Conservation (phyloP, 2,329 filamentous ascomycete species). For the Xylaria sp. region DNA sequence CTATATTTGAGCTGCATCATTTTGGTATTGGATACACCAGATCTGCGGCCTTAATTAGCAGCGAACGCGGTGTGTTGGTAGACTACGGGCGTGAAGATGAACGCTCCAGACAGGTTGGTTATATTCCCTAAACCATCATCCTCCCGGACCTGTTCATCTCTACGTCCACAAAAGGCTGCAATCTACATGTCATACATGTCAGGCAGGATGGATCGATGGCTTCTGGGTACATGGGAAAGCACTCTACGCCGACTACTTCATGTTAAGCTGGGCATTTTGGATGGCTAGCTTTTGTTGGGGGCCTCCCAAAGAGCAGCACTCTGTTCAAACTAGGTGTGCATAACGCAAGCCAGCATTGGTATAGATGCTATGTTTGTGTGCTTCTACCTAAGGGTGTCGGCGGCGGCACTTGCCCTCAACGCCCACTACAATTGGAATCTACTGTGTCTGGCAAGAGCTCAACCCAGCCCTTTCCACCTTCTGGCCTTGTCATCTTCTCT, state of each 20-base stretch:
- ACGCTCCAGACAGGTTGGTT: constrained; percentile 67
- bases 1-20: not conserved
- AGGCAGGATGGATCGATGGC: not conserved
- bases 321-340: not conserved
- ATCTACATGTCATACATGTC: not conserved
- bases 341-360: not conserved
- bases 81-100: constrained; percentile 56
- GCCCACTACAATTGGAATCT: not conserved
- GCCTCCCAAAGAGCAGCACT: too few species aligned
- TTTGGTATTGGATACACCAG: not conserved
- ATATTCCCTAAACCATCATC: not conserved
- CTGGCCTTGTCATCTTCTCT: not conserved
- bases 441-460: constrained; percentile 3
- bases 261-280: not conserved
- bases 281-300: not conserved
- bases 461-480: not conserved
- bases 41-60: too few species aligned
- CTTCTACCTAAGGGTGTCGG: not conserved
- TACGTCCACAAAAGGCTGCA: not conserved
- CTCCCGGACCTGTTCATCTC: not conserved
- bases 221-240: not conserved
- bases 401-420: not conserved
- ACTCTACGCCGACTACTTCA: not conserved
- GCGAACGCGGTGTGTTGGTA: not conserved
- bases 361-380: not conserved